Evolutionary conservation across 257 asterid genomes (phyloP).

Genomic region (Solanum etuberosum): DNA sequence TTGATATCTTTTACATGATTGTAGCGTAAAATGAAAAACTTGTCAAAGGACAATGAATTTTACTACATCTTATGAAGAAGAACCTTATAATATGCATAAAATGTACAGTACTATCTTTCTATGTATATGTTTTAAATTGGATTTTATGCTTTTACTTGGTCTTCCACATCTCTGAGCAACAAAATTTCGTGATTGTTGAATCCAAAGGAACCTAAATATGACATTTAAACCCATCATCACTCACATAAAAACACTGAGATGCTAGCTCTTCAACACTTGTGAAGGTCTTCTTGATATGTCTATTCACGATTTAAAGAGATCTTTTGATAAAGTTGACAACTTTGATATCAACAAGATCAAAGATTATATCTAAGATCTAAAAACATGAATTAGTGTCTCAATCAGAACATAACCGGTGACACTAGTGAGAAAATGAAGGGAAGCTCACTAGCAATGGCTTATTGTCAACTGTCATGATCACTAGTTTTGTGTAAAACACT

Average conservation of each 20-base stretch:
- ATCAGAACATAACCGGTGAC: slow-evolving; percentile 39
- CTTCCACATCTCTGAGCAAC: no score
- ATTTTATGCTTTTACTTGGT: no score
- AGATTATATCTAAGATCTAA: slow-evolving; percentile 25
- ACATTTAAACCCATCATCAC: slow-evolving; percentile 26
- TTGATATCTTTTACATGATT: no score
- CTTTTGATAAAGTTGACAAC: slow-evolving; percentile 10
- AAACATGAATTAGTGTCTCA: slow-evolving; percentile 53
- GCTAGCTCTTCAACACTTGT: slow-evolving; percentile 29
- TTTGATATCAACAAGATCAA: slow-evolving; percentile 8
- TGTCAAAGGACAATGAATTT: no score
- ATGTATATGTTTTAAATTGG: no score
- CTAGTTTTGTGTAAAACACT: not conserved
- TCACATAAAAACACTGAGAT: no score
- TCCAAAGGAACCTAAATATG: slow-evolving; percentile 30
- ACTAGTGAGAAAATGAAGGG: slow-evolving; percentile 50
- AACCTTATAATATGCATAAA: no score
- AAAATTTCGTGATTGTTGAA: not conserved
- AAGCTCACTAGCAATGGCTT: slow-evolving; percentile 48
- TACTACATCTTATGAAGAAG: no score
- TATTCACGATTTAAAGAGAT: slow-evolving; percentile 37
- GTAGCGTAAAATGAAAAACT: no score
- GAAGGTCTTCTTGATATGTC: slow-evolving; percentile 30
- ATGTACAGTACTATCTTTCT: no score
- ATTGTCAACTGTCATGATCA: slow-evolving; percentile 30